These are phyloP conservation scores for Leishmania mexicana DNA, from an alignment of 208 protist species.

Conservation along the genomic window DNA sequence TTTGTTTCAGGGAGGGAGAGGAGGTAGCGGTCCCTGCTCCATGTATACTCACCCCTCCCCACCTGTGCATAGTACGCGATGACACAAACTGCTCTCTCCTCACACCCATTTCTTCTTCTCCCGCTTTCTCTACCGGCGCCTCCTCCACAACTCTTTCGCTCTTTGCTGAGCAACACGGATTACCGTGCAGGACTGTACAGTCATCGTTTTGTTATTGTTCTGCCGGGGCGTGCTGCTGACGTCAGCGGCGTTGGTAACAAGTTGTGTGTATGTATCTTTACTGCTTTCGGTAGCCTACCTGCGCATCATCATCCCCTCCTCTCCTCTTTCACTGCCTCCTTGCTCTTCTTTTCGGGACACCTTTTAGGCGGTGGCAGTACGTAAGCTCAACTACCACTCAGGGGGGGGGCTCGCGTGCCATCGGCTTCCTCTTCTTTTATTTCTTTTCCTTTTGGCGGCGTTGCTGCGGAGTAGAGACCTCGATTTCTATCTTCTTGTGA, in stretches of 20 bases:
- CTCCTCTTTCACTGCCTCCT: background rate
- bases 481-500: background rate
- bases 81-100: background rate
- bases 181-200: background rate
- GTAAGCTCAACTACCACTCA: background rate
- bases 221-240: background rate
- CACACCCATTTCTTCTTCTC: background rate
- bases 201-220: constrained; percentile 6
- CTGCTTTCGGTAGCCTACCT: background rate
- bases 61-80: background rate
- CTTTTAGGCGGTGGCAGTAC: background rate
- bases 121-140: too few relatives aligned
- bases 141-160: background rate
- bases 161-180: background rate
- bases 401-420: background rate
- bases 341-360: background rate
- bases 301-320: background rate
- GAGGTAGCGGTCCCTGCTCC: too few relatives aligned
- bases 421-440: background rate
- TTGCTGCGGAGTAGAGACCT: background rate
- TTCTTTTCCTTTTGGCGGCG: background rate
- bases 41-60: background rate
- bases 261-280: background rate
- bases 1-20: too few relatives aligned
- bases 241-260: background rate